A percentile compares a stretch with the other conserved stretches of the same genome.
These are phyloP conservation scores for Podaxis mareebaensis DNA, from an alignment of 768 basidiomycete genomes.

Conservation along the genomic window DNA sequence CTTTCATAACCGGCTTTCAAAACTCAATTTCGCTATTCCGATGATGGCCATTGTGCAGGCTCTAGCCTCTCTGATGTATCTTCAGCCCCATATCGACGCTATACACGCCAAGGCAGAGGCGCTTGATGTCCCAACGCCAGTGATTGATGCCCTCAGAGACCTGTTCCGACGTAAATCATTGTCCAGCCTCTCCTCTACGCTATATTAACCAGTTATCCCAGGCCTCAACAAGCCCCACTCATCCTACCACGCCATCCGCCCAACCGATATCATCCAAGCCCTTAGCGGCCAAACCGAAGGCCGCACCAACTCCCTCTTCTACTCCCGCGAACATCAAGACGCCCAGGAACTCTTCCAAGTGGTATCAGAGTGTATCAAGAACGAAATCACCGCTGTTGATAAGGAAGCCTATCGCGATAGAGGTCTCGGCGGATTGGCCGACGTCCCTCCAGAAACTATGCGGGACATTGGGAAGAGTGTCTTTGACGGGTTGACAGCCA, in stretches of 20 bases:
- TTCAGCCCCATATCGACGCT: conserved; percentile 77
- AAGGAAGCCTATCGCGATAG: conserved; percentile 70
- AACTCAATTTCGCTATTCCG: conserved; percentile 3
- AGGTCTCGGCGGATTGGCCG: conserved; percentile 62
- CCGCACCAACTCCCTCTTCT: conserved; percentile 65
- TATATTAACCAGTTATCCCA: conserved; percentile 26
- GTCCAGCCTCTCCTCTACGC: conserved; percentile 1
- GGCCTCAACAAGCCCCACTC: conserved; percentile 66
- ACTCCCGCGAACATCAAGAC: conserved; percentile 94
- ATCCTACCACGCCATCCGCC: conserved; percentile 65
- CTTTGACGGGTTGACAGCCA: conserved; percentile 90
- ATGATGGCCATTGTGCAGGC: conserved; percentile 50
- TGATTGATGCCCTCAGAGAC: conserved; percentile 77
- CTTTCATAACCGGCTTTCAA: neutral
- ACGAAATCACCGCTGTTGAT: conserved; percentile 75
- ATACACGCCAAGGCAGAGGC: conserved; percentile 77
- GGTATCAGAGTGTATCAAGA: conserved; percentile 85
- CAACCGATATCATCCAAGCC: conserved; percentile 68
- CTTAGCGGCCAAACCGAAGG: conserved; percentile 57
- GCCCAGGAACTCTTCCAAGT: conserved; percentile 98
- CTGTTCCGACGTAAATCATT: conserved; percentile 61
- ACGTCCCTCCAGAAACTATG: conserved; percentile 15
- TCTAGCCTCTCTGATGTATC: conserved; percentile 81
- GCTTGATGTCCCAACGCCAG: conserved; percentile 81
- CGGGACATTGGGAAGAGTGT: conserved; percentile 55